Evolutionary conservation across 768 basidiomycete genomes (phyloP).

Genomic region (Suillus ampliporus): DNA sequence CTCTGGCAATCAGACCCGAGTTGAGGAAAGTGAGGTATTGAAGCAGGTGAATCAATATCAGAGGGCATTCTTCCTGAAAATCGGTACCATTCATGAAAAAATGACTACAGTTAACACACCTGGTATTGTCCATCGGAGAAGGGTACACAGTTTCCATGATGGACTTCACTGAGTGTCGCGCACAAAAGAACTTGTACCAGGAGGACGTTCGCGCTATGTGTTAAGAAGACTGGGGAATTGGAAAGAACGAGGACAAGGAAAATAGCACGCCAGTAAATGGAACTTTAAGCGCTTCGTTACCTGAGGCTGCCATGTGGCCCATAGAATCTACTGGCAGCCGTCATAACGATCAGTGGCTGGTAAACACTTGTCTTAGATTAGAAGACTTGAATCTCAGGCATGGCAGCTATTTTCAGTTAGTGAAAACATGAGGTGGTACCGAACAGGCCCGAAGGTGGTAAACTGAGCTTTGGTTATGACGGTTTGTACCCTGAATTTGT

Average conservation of each 20-base stretch:
- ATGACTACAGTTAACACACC: neutral
- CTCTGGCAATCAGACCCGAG: neutral
- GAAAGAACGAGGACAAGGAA: neutral
- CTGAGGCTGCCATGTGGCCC: neutral
- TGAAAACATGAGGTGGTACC: neutral
- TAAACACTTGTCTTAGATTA: neutral
- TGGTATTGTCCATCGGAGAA: neutral
- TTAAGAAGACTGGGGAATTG: neutral
- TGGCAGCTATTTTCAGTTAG: slow-evolving; percentile 1
- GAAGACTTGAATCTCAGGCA: neutral
- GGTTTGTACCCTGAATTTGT: neutral
- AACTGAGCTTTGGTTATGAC: no score
- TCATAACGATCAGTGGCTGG: neutral
- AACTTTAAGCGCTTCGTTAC: neutral
- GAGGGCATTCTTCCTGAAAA: neutral
- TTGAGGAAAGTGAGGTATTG: neutral
- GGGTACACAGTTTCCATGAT: neutral
- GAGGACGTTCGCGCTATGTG: neutral
- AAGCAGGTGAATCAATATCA: neutral
- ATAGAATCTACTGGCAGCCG: neutral
- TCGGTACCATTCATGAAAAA: neutral
- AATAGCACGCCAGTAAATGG: neutral
- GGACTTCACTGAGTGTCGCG: neutral
- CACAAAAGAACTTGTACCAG: neutral
- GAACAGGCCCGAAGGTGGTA: neutral